Evolutionary conservation across 2,329 filamentous ascomycete genomes (phyloP).

Genomic region (Tolypocladium guangdongense): DNA sequence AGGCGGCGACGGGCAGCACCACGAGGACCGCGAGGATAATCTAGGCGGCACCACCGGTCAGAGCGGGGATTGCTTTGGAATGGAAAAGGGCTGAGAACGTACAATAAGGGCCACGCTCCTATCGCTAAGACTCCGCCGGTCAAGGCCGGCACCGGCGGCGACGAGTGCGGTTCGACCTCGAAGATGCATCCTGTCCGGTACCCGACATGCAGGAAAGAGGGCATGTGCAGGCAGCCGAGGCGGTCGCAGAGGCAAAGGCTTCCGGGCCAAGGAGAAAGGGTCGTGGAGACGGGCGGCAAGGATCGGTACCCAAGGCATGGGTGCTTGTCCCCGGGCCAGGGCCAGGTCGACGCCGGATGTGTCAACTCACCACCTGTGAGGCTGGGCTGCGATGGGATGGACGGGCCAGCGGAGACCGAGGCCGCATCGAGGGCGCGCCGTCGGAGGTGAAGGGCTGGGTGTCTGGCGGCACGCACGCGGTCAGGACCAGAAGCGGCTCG

Average conservation of each 20-base stretch:
- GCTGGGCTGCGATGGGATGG: background rate
- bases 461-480: background rate
- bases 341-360: background rate
- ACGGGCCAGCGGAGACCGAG: background rate
- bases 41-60: background rate
- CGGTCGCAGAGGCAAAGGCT: background rate
- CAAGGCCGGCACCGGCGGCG: background rate
- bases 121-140: background rate
- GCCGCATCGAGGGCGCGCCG: background rate
- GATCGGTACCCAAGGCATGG: background rate
- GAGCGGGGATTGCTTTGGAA: background rate
- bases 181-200: background rate
- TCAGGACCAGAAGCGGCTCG: background rate
- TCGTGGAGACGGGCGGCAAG: background rate
- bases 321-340: background rate
- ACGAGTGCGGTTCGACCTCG: background rate
- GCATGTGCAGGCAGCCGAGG: background rate
- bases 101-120: slow-evolving; percentile 7
- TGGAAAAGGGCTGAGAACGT: background rate
- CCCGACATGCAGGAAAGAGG: background rate
- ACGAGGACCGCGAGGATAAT: background rate
- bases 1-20: background rate
- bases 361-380: background rate
- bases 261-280: background rate
- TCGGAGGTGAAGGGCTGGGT: background rate